phyloP scores from a whole-genome alignment of 2,329 filamentous ascomycete species.

The Fusarium annulatum region DNA sequence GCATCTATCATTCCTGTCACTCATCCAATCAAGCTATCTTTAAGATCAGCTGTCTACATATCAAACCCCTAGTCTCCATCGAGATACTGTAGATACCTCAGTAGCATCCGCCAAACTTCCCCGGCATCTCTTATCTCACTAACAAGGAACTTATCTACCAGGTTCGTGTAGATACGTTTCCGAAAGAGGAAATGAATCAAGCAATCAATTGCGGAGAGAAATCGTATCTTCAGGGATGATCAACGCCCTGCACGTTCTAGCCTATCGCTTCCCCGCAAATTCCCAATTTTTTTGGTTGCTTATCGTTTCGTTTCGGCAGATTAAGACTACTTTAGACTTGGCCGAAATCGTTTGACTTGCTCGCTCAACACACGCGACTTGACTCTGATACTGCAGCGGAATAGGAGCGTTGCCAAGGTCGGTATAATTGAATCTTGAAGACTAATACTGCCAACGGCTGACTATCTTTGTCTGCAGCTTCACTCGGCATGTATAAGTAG shows the following conservation, averaged over 20 bases:
- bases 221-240: not conserved
- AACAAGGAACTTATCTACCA: slow-evolving; percentile 17
- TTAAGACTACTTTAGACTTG: slow-evolving; percentile 2
- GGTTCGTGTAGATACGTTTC: slow-evolving; percentile 15
- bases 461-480: not conserved
- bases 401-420: not conserved
- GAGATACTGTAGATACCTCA: not conserved
- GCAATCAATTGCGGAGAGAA: not conserved
- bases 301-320: slow-evolving; percentile 14
- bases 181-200: slow-evolving; percentile 21
- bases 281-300: slow-evolving; percentile 1
- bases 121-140: not conserved
- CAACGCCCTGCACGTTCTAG: slow-evolving; percentile 1
- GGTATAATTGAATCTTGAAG: not conserved
- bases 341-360: not conserved
- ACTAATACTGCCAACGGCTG: not conserved
- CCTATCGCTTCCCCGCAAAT: slow-evolving; percentile 25
- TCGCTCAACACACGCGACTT: not conserved
- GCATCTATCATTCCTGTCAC: not conserved
- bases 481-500: slow-evolving; percentile 23
- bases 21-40: not conserved
- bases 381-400: not conserved
- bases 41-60: not conserved
- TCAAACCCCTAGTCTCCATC: not conserved
- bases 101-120: not conserved